Evolutionary conservation across 139 green algal species (phyloP), one percentile per base, ranked within the genome.

Genomic region (Asterochloris erici): DNA sequence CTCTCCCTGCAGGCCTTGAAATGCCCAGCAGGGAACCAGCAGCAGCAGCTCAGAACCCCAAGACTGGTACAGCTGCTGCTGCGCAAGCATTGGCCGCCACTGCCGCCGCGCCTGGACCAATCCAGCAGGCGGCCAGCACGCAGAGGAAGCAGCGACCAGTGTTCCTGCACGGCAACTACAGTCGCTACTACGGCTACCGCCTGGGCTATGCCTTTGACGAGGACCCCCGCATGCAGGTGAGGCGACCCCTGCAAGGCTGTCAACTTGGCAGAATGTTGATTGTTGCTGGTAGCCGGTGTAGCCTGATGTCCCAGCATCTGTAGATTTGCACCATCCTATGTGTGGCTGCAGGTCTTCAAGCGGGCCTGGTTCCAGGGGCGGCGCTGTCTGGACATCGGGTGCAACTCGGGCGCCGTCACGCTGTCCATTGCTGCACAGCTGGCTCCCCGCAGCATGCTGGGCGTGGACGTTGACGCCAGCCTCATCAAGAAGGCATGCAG

Each of bases 371-470:
- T 98, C 76, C 63, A 82, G 11, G 87, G 90, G 27, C 87, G 87
- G 69, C 84, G 87, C 16, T 89, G 93, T 82, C 73, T 98, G 73
- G 95, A 98, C 85, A 87, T 98, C 21, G 95, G 95, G 63, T 98
- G 95, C 93, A 98, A 98, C 83, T 95, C 96, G 83, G 95, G 95
- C 26, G 71, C 96, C n/a, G 79, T 98, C 17, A 97, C 94, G 11
- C 86, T 98, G 70, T 90, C 89, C 10, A 73, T 98, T 24, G 95
- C 89, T 12, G 74, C 81, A 1, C 78, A 77, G 10, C 95, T 93
- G 80, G 81, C 84, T 64, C 81, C 84, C 1, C 79, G 75, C 14
- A 88, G 82, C 83, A 93, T 93, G 84, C 81, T 93, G 24, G 95
- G 95, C 0, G 90, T 98, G 70, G 95, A 98, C 88, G 95, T 98